Evolutionary conservation across 2,329 filamentous ascomycete species (phyloP).

Genomic region (Aspergillus persii): DNA sequence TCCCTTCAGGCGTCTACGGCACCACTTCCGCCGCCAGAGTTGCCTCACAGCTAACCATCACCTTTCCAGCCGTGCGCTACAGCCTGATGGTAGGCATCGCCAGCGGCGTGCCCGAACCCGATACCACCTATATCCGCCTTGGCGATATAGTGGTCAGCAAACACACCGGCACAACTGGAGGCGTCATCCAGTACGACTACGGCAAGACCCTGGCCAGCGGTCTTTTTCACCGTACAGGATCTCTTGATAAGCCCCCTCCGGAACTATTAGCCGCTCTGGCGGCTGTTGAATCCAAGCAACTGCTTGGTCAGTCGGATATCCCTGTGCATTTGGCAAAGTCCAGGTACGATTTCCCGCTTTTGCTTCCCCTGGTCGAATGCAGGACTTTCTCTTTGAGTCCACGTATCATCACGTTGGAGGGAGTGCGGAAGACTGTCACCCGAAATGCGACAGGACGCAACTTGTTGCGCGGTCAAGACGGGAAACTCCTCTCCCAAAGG

Average conservation of each 20-base stretch:
- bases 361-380: too few species aligned
- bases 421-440: background rate
- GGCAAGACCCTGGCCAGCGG: background rate
- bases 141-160: constrained; percentile 3
- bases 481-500: too few species aligned
- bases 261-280: too few species aligned
- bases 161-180: background rate
- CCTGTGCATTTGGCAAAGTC: too few species aligned
- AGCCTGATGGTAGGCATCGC: background rate
- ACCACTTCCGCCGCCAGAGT: background rate
- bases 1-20: background rate
- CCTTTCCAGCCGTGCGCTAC: background rate
- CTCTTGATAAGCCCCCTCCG: too few species aligned
- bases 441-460: too few species aligned
- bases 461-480: too few species aligned
- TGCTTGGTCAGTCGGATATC: too few species aligned
- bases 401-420: too few species aligned
- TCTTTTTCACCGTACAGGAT: too few species aligned
- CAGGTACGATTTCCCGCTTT: too few species aligned
- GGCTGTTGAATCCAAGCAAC: background rate
- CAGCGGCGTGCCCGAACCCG: background rate
- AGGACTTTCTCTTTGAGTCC: too few species aligned
- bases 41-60: background rate
- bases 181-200: background rate
- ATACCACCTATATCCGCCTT: background rate